These are phyloP conservation scores for Chlamydomonas sphaeroides DNA, from an alignment of 139 green algal genomes.

Conservation along the genomic window DNA sequence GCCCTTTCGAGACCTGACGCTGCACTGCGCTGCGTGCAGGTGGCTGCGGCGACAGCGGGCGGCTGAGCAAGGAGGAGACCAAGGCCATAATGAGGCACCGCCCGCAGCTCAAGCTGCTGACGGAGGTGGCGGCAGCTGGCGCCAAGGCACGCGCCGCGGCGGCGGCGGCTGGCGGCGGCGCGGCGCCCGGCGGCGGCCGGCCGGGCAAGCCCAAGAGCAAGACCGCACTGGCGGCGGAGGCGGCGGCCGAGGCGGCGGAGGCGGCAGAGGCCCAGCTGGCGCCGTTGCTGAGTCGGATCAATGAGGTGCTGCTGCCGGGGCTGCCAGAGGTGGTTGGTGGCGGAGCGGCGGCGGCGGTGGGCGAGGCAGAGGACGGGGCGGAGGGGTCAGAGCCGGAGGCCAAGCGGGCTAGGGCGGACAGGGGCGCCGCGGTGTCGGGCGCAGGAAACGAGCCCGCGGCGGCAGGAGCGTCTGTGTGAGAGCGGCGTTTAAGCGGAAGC, in stretches of 20 bases:
- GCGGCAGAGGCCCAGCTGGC: conserved; percentile 5
- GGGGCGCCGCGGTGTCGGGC: too few species aligned
- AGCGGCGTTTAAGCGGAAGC: too few species aligned
- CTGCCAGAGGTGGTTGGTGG: neutral
- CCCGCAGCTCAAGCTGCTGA: conserved; percentile 8
- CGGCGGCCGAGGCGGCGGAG: neutral
- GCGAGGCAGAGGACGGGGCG: neutral
- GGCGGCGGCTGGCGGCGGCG: neutral
- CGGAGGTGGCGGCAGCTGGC: neutral
- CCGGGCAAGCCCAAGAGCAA: conserved; percentile 34
- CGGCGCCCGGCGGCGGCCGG: neutral
- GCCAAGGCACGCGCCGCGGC: neutral
- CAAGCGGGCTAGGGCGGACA: too few species aligned
- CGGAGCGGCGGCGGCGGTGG: neutral
- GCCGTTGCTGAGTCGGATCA: conserved; percentile 10
- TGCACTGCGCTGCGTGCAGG: too few species aligned
- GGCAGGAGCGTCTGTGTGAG: too few species aligned
- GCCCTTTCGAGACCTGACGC: too few species aligned
- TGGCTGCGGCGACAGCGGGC: conserved; percentile 36
- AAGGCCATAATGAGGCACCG: conserved; percentile 28
- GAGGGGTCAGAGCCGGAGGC: too few species aligned
- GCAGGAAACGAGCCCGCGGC: too few species aligned
- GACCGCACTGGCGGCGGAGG: conserved; percentile 20
- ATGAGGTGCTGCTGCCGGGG: conserved; percentile 16
- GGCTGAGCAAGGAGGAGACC: conserved; percentile 38